phyloP scores from a whole-genome alignment of 116 monocot species.

The Phalaenopsis hybrid region DNA sequence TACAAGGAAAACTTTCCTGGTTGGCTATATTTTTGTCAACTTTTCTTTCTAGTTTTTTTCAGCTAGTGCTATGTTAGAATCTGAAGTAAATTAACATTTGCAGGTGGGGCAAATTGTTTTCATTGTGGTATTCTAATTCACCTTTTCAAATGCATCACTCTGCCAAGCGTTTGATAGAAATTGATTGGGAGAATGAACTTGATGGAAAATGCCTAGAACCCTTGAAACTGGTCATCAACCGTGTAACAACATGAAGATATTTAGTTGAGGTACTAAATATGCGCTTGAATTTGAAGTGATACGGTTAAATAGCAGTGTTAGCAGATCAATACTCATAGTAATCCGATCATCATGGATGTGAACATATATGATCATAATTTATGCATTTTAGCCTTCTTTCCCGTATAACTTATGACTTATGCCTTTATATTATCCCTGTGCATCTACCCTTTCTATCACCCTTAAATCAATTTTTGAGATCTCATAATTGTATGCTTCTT shows the following conservation, averaged over 20 bases:
- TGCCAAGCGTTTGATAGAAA: slow-evolving; percentile 54
- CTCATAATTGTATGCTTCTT: background rate
- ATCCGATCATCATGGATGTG: no score
- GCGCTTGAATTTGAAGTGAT: no score
- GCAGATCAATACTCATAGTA: no score
- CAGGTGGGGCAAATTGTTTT: slow-evolving; percentile 45
- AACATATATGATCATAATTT: background rate
- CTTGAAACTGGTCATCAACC: slow-evolving; percentile 53
- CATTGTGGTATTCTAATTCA: slow-evolving; percentile 73
- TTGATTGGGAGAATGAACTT: slow-evolving; percentile 83
- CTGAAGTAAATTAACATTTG: slow-evolving; percentile 9
- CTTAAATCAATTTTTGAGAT: background rate
- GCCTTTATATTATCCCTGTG: no score
- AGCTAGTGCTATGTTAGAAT: background rate
- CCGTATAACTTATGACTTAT: no score
- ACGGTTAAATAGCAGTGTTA: no score
- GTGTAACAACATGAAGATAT: slow-evolving; percentile 56
- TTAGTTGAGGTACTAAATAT: slow-evolving; percentile 74
- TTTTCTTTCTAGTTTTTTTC: background rate
- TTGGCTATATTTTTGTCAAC: slow-evolving; percentile 15
- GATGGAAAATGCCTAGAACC: slow-evolving; percentile 28
- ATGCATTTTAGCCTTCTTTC: no score
- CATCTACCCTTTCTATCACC: background rate
- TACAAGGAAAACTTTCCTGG: slow-evolving; percentile 30
- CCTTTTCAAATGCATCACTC: slow-evolving; percentile 95